Base-by-base conservation (phyloP, 257 asterid genomes). In the Cruciata laevipes region DNA sequence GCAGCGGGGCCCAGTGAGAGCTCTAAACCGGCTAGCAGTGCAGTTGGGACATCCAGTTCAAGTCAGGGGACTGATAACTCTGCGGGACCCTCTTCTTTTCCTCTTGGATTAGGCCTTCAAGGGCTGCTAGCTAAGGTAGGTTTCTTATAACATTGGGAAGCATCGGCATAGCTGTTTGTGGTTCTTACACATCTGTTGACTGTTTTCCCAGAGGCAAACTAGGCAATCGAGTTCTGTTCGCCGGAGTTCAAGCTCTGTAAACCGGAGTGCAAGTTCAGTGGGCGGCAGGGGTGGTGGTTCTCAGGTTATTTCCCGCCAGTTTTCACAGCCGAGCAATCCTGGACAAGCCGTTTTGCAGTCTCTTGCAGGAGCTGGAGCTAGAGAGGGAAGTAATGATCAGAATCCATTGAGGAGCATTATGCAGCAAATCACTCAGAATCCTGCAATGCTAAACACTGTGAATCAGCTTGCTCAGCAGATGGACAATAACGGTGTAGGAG, bases 391-490 rank as follows among this genome's bases (percentile, higher is more conserved):
- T 71, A 66, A 71, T 3, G 77, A 68, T 63, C 30, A 27, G 1
- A 27, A 27, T 27, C 30, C 30, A 80, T 80, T 94, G 73, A 86
- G 96, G 80, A 87, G 78, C 75, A 85, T 94, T 86, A 69, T 90
- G 86, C 88, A 81, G 61, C 95, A 88, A 69, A 75, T 94, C 51
- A 85, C 96, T 77, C 96, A 88, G 75, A 87, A 79, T 68, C 96
- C 97, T 13, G 87, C 92, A 60, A 85, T 94, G 96, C 86, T 80
- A 76, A 87, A 75, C 73, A 90, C 97, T 1, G 87, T 94, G 64
- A 90, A 80, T 78, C 97, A 88, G 74, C 74, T 94, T 59, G 97
- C 97, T 35, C 95, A 94, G 77, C 99, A 94, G 83, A 78, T 90
- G 51, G 99, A 90, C 67, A 67, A 75, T 75, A 87, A 83, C 12